Evolutionary conservation across 2,329 filamentous ascomycete genomes (phyloP).

Genomic region (Hymenoscyphus fructigenus): DNA sequence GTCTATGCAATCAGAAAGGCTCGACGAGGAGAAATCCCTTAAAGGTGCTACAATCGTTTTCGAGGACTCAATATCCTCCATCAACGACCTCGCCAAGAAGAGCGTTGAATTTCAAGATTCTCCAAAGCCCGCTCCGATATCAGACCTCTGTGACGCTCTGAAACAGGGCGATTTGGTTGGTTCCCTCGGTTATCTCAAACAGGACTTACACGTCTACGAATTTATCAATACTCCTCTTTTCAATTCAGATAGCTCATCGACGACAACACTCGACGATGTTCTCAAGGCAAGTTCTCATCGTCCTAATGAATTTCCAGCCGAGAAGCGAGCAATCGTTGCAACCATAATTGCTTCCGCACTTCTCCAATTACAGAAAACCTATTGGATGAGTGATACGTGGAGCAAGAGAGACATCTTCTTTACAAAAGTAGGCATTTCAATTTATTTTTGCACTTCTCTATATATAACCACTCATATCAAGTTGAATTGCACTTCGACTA

Average conservation of each 20-base stretch:
- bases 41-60: background rate
- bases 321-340: background rate
- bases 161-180: too few species aligned
- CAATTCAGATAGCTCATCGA: too few species aligned
- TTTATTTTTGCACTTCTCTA: too few species aligned
- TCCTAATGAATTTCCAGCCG: background rate
- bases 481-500: too few species aligned
- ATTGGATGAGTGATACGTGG: constrained; percentile 7
- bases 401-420: constrained; percentile 6
- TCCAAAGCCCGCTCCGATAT: background rate
- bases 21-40: background rate
- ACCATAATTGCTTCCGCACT: constrained; percentile 4
- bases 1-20: background rate
- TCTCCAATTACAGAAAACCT: constrained; percentile 5
- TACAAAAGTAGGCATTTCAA: background rate
- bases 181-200: too few species aligned
- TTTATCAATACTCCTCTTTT: too few species aligned
- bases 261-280: background rate
- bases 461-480: too few species aligned
- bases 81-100: too few species aligned
- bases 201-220: too few species aligned
- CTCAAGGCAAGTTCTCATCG: background rate
- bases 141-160: background rate
- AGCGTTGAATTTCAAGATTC: too few species aligned
- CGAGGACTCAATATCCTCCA: background rate